phyloP scores from a whole-genome alignment of 176 grass and related monocot species.

The Lolium multiflorum region DNA sequence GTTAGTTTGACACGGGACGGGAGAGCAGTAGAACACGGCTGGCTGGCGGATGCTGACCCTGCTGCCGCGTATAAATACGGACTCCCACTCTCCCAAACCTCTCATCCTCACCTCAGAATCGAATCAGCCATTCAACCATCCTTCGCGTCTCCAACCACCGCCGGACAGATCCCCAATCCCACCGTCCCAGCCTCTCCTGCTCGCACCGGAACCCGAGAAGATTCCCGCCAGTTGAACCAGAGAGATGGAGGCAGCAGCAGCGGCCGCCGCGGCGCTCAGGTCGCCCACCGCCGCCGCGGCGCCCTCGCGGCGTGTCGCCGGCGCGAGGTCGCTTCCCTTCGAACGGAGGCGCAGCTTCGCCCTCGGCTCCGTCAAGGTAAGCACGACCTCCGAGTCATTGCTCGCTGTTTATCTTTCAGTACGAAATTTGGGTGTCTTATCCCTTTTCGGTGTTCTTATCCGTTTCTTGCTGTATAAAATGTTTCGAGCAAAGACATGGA shows the following conservation, averaged over 20 bases:
- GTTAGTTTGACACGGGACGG: slow-evolving; percentile 10
- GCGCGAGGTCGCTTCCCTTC: slow-evolving; percentile 46
- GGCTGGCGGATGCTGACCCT: not conserved
- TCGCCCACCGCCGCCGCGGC: slow-evolving; percentile 56
- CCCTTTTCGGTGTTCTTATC: slow-evolving; percentile 6
- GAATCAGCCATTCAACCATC: not conserved
- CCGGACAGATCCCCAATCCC: slow-evolving; percentile 33
- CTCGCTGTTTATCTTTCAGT: not conserved
- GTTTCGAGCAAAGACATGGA: too few species aligned
- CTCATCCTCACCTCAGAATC: not conserved
- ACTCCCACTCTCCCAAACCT: not conserved
- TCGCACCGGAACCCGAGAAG: not conserved
- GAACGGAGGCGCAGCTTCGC: slow-evolving; percentile 39
- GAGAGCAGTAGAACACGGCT: slow-evolving; percentile 15
- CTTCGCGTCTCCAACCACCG: not conserved
- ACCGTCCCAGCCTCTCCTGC: not conserved
- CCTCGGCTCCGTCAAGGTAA: slow-evolving; percentile 68
- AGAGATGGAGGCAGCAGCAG: slow-evolving; percentile 56
- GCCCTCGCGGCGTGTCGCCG: slow-evolving; percentile 39
- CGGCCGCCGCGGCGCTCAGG: slow-evolving; percentile 55
- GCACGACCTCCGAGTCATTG: not conserved
- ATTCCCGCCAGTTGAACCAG: not conserved
- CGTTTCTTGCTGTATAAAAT: not conserved
- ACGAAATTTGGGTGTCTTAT: not conserved
- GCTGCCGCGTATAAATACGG: not conserved